Evolutionary conservation across 1,139 yeast genomes (phyloP).

Genomic region (Candida sanyaensis): DNA sequence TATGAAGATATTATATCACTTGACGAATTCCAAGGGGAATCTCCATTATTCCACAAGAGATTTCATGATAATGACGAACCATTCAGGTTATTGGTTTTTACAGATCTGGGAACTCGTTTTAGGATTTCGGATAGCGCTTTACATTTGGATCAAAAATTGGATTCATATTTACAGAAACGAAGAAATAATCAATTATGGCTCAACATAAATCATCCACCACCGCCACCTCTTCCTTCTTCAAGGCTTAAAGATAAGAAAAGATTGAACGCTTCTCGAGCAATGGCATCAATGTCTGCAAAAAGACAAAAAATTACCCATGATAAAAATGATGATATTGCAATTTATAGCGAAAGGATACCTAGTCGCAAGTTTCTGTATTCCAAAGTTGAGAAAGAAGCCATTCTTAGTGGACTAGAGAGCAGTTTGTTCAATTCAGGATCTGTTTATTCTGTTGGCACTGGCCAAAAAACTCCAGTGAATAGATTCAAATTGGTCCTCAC

Average conservation of each 20-base stretch:
- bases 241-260: conserved; percentile 5
- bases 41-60: conserved; percentile 12
- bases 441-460: conserved; percentile 7
- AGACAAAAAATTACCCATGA: conserved; percentile 11
- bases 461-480: conserved; percentile 1
- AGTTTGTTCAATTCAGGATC: conserved; percentile 19
- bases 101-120: conserved; percentile 2
- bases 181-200: conserved; percentile 19
- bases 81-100: conserved; percentile 6
- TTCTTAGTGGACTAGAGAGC: conserved; percentile 21
- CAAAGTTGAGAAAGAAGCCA: conserved; percentile 18
- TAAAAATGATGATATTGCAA: background rate
- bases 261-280: background rate
- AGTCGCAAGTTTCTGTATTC: conserved; percentile 4
- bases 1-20: conserved; percentile 1
- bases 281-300: conserved; percentile 2
- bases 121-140: conserved; percentile 7
- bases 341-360: background rate
- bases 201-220: conserved; percentile 1
- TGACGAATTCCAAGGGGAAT: conserved; percentile 2
- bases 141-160: conserved; percentile 24
- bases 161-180: conserved; percentile 21
- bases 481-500: conserved; percentile 12
- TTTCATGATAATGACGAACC: conserved; percentile 3
- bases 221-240: conserved; percentile 8